phyloP scores from a whole-genome alignment of 2,329 filamentous ascomycete species.

The Colletotrichum cereale region DNA sequence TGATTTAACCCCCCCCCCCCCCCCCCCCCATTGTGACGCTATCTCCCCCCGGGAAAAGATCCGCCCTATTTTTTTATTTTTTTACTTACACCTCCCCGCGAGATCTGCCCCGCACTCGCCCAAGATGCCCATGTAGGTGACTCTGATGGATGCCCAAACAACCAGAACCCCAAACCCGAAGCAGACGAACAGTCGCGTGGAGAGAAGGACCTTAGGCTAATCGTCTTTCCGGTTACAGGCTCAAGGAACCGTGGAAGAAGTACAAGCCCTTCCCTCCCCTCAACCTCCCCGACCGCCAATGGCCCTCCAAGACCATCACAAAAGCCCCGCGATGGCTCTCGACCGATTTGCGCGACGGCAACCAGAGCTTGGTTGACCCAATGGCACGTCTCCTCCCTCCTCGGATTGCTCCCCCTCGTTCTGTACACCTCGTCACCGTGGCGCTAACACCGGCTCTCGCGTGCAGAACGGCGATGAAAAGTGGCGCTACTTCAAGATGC shows the following conservation, averaged over 20 bases:
- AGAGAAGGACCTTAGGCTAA: neutral
- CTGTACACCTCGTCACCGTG: neutral
- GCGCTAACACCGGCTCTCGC: conserved; percentile 1
- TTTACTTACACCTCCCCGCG: conserved; percentile 11
- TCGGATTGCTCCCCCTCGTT: conserved; percentile 10
- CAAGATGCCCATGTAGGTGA: conserved; percentile 42
- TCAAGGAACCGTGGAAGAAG: conserved; percentile 42
- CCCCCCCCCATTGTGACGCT: conserved; percentile 7
- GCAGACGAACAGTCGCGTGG: neutral
- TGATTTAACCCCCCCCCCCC: neutral
- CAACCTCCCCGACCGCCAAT: conserved; percentile 76
- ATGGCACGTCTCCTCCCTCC: conserved; percentile 75
- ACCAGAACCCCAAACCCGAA: neutral
- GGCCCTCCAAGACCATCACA: conserved; percentile 85
- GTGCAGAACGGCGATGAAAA: conserved; percentile 91
- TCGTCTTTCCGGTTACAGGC: conserved; percentile 16
- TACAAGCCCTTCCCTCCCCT: conserved; percentile 41
- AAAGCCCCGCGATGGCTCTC: conserved; percentile 93
- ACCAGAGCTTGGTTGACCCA: conserved; percentile 92
- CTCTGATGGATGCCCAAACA: conserved; percentile 10
- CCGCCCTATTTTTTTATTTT: conserved; percentile 9
- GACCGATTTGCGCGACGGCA: conserved; percentile 80
- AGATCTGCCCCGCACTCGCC: conserved; percentile 33
- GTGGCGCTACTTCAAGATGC: conserved; percentile 94
- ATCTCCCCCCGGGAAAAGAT: conserved; percentile 2